A percentile compares a stretch with the other conserved stretches of the same genome.
Evolutionary conservation across 768 basidiomycete genomes (phyloP).

Genomic region (Pisolithus sp.): DNA sequence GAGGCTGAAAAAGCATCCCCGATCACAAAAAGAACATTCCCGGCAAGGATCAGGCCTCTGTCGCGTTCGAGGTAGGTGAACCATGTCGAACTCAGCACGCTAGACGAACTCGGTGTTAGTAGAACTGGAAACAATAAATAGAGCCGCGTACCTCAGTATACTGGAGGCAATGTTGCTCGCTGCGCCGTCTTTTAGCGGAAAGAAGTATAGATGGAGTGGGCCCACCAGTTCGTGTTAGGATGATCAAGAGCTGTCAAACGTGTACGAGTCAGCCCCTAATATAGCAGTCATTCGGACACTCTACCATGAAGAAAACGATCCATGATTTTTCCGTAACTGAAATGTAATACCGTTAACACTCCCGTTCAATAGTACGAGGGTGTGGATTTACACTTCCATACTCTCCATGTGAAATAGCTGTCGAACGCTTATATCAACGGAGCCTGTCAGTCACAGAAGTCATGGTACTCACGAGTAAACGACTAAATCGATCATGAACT

Average conservation of each 20-base stretch:
- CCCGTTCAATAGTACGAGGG: no score
- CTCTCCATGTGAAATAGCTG: conserved; percentile 8
- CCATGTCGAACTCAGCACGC: conserved; percentile 1
- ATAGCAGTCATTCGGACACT: not conserved
- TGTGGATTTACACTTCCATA: conserved; percentile 1
- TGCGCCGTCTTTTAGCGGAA: not conserved
- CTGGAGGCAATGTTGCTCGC: not conserved
- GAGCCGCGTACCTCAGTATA: not conserved
- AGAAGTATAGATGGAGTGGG: not conserved
- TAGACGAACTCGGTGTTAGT: not conserved
- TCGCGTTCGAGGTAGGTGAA: not conserved
- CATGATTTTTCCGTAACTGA: not conserved
- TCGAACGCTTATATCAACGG: not conserved
- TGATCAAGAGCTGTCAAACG: not conserved
- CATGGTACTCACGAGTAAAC: conserved; percentile 2
- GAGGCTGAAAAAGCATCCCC: conserved; percentile 3
- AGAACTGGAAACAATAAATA: not conserved
- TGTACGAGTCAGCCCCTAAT: no score
- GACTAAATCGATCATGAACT: conserved; percentile 3
- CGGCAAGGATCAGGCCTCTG: not conserved
- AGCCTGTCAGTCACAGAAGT: no score
- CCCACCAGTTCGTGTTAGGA: not conserved
- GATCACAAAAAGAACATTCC: conserved; percentile 3
- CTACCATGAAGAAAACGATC: conserved; percentile 5
- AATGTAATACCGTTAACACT: not conserved